A percentile compares a stretch with the other conserved stretches of the same genome.
These are phyloP conservation scores for Mitragyna speciosa DNA, from an alignment of 257 asterid genomes.

Conservation along the genomic window DNA sequence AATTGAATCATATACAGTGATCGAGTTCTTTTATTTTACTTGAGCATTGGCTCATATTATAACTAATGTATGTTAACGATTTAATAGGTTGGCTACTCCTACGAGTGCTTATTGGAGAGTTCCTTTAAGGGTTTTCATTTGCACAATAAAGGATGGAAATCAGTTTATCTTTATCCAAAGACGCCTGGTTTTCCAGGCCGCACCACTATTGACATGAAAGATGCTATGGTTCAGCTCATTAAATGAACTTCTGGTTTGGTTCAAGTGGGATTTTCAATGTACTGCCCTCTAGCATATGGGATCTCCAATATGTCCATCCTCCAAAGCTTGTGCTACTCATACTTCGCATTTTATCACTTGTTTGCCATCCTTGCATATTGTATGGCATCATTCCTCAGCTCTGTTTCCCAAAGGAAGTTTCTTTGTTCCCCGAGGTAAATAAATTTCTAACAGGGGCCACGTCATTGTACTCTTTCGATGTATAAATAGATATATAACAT, in stretches of 20 bases:
- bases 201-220: conserved; percentile 36
- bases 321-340: conserved; percentile 29
- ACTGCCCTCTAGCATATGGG: conserved; percentile 36
- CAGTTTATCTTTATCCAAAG: conserved; percentile 35
- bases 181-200: conserved; percentile 37
- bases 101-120: conserved; percentile 65
- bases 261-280: conserved; percentile 31
- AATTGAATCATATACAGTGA: too few species aligned
- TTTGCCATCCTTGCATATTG: conserved; percentile 25
- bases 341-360: conserved; percentile 31
- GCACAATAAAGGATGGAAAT: conserved; percentile 41
- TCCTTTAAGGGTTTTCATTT: conserved; percentile 42
- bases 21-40: background rate
- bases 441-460: background rate
- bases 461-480: too few species aligned
- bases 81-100: conserved; percentile 73
- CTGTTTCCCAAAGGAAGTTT: conserved; percentile 26
- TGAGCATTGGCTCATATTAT: background rate
- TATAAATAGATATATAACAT: background rate
- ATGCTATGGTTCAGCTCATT: conserved; percentile 31
- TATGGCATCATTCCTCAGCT: conserved; percentile 38
- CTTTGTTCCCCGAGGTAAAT: conserved; percentile 32
- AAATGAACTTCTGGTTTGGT: conserved; percentile 41
- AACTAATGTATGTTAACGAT: background rate
- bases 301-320: conserved; percentile 19